Conservation (phyloP, 2,329 filamentous ascomycete genomes). For the Xylariaceae sp. region DNA sequence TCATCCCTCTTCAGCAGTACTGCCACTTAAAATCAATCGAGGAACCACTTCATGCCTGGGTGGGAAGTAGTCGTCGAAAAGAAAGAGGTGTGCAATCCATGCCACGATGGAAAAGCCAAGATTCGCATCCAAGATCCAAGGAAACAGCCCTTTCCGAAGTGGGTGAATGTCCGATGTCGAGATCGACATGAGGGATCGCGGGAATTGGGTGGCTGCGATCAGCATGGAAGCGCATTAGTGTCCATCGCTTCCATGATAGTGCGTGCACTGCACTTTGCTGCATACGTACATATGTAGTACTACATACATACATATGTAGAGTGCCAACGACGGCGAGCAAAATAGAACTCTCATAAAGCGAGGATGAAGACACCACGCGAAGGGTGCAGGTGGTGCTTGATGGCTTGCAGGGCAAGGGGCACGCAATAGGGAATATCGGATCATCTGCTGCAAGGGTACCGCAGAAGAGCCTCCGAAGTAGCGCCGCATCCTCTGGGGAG, state of each 20-base stretch:
- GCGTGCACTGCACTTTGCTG: too few species aligned
- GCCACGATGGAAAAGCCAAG: too few species aligned
- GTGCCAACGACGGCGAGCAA: neutral
- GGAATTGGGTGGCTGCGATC: conserved; percentile 22
- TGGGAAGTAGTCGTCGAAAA: too few species aligned
- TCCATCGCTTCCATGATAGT: conserved; percentile 23
- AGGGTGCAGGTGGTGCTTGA: too few species aligned
- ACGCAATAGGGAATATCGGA: too few species aligned
- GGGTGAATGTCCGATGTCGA: neutral
- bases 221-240: conserved; percentile 24
- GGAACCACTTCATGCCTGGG: too few species aligned
- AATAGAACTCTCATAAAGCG: neutral
- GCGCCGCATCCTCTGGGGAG: conserved; percentile 11
- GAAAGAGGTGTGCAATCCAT: too few species aligned
- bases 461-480: conserved; percentile 11
- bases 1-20: too few species aligned
- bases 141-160: too few species aligned
- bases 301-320: neutral
- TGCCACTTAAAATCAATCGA: too few species aligned
- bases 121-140: too few species aligned
- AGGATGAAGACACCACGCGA: neutral
- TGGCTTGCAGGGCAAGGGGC: too few species aligned
- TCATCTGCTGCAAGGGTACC: conserved; percentile 2
- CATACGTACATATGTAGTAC: neutral
- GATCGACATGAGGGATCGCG: conserved; percentile 2